Base-by-base conservation (phyloP, 2,329 filamentous ascomycete genomes). In the Sporothrix pallida region DNA sequence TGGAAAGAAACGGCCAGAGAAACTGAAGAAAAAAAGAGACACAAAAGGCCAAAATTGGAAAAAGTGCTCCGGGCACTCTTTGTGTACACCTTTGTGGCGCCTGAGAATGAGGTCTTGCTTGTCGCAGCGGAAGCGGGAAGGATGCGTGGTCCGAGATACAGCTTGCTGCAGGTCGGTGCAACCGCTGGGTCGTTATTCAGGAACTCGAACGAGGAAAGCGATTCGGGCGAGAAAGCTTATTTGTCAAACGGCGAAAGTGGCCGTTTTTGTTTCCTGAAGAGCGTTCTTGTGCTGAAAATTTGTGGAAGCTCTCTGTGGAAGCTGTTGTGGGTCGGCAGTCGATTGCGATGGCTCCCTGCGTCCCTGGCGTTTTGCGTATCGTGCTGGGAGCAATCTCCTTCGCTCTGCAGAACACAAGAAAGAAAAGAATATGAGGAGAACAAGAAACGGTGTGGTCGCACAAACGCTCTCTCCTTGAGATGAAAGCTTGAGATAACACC, bases 81-180 rank as follows among this genome's bases (percentile, higher is more conserved):
- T 62, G 58, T 20, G 58, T 42, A 20, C 31, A 13, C 26, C 20
- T 52, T 8, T 52, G 65, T 68, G 46, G 23, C 15, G 46, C 65
- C 65, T 12, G 13, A 37, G 46, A 58, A 5, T 46, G n/a, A 58
- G 9, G 46, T 20, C 31, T 70, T 70, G 68, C 46, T 37, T 52
- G 65, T 20, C 23, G 65, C 23, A 68, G 46, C 65, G 65, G 65
- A 52, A 17, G 65, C 65, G 65, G 46, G 23, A 3, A 68, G 46
- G 9, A 52, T 50, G 65, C 65, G 46, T 52, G 65, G 65, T 52
- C 50, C 65, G 23, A 10, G 42, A n/a, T 52, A 37, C 54, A 56
- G 62, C 69, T 13, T 50, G 44, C 44, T 71, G 69, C 70, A 52
- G 65, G 46, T 68, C 20, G 44, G 67, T 70, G 48, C 67, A 70